Conservation (phyloP, 352 stramenopile genomes). For the Pythium periplocum region DNA sequence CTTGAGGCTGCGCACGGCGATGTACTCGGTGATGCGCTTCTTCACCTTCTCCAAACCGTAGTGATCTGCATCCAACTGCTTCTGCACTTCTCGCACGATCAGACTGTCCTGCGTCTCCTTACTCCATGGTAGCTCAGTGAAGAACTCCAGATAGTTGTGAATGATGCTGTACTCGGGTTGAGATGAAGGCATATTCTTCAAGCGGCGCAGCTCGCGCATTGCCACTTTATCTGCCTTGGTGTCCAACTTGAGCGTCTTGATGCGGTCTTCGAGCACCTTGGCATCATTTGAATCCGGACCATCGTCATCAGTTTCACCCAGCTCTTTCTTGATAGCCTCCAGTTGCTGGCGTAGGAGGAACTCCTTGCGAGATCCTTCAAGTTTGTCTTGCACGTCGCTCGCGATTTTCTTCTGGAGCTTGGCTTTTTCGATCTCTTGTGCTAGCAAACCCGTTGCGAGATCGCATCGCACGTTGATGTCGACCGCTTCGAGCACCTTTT, state of each 20-base stretch:
- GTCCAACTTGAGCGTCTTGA: conserved; percentile 44
- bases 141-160: conserved; percentile 82
- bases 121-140: conserved; percentile 67
- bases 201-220: conserved; percentile 51
- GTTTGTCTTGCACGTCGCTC: conserved; percentile 61
- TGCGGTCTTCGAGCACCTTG: conserved; percentile 51
- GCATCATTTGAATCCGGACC: conserved; percentile 35
- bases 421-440: conserved; percentile 56
- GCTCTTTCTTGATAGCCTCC: conserved; percentile 99
- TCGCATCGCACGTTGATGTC: conserved; percentile 38
- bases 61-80: conserved; percentile 70
- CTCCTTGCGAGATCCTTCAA: conserved; percentile 69
- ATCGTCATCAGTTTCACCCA: conserved; percentile 73
- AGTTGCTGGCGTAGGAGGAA: conserved; percentile 98
- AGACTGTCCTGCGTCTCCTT: conserved; percentile 48
- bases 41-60: conserved; percentile 83
- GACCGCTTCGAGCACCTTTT: conserved; percentile 48
- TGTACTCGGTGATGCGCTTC: conserved; percentile 84
- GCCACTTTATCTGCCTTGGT: conserved; percentile 54
- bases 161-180: conserved; percentile 76
- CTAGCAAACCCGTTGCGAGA: conserved; percentile 39
- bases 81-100: conserved; percentile 44
- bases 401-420: conserved; percentile 66
- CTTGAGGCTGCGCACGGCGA: conserved; percentile 78
- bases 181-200: conserved; percentile 71